These are phyloP conservation scores for Spergularia azorica DNA, from an alignment of 179 eudicot genomes.

Conservation along the genomic window DNA sequence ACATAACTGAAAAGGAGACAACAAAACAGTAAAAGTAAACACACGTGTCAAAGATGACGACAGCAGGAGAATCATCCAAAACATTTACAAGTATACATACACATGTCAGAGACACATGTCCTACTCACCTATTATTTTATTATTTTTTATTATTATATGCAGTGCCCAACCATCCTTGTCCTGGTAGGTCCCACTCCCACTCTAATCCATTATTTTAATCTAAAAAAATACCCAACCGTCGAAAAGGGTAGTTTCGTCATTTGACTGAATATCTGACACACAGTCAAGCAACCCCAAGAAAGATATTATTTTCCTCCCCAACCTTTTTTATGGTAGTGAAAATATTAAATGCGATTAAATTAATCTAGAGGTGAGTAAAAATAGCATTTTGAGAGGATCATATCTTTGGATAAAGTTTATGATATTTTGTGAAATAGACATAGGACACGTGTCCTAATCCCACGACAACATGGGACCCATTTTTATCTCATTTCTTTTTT, in stretches of 20 bases:
- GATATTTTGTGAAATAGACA: conserved; percentile 20
- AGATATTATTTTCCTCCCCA: conserved; percentile 6
- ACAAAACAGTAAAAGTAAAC: background rate
- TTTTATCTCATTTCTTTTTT: background rate
- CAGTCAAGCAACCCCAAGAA: conserved; percentile 14
- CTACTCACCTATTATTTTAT: conserved; percentile 4
- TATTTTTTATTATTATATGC: background rate
- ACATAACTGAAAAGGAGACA: background rate
- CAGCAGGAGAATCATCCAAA: background rate
- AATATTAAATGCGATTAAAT: background rate
- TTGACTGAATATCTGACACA: conserved; percentile 19
- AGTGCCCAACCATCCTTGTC: conserved; percentile 13
- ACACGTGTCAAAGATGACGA: conserved; percentile 20
- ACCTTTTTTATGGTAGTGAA: background rate
- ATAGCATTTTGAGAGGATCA: background rate
- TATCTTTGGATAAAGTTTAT: conserved; percentile 18
- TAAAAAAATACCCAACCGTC: background rate
- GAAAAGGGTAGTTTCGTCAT: conserved; percentile 5
- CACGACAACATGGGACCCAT: conserved; percentile 1
- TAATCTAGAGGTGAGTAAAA: conserved; percentile 4
- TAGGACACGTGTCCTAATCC: conserved; percentile 23
- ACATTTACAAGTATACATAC: conserved; percentile 9
- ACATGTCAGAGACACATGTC: conserved; percentile 17
- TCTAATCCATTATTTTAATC: background rate
- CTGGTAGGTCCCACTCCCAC: background rate